phyloP scores from a whole-genome alignment of 2,329 filamentous ascomycete species.

The Aspergillus uvarum region DNA sequence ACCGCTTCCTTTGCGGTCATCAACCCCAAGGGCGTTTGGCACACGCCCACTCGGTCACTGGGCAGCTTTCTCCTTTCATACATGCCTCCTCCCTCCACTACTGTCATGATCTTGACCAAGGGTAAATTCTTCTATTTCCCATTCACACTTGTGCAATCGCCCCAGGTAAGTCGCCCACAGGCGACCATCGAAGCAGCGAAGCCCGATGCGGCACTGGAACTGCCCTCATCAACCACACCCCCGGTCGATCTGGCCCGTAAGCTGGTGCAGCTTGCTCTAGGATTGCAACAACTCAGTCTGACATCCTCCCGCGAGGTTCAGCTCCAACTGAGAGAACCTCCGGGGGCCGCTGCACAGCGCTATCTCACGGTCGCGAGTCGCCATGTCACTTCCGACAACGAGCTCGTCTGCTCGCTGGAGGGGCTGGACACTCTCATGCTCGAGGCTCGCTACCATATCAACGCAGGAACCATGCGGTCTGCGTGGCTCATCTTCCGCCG shows the following conservation, averaged over 20 bases:
- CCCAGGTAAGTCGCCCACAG: background rate
- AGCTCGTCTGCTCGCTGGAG: conserved; percentile 1
- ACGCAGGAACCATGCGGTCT: background rate
- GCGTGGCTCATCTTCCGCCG: conserved; percentile 2
- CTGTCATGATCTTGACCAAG: background rate
- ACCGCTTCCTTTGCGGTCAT: background rate
- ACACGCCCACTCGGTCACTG: background rate
- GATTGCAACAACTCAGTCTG: conserved; percentile 5
- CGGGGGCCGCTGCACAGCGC: background rate
- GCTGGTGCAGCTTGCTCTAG: conserved; percentile 5
- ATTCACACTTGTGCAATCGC: background rate
- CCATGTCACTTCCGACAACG: conserved; percentile 2
- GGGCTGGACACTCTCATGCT: conserved; percentile 6
- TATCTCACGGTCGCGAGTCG: background rate
- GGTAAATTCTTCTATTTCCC: conserved; percentile 1
- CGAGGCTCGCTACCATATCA: conserved; percentile 3
- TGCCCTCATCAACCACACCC: background rate
- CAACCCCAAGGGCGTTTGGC: background rate
- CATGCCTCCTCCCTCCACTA: background rate
- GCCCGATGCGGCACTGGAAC: background rate
- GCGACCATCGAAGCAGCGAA: background rate
- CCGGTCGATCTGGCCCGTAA: conserved; percentile 1
- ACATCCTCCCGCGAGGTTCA: background rate
- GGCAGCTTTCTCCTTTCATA: background rate
- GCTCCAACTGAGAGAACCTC: background rate